Evolutionary conservation across 2,329 filamentous ascomycete genomes (phyloP).

Genomic region (Epichloe elymi): DNA sequence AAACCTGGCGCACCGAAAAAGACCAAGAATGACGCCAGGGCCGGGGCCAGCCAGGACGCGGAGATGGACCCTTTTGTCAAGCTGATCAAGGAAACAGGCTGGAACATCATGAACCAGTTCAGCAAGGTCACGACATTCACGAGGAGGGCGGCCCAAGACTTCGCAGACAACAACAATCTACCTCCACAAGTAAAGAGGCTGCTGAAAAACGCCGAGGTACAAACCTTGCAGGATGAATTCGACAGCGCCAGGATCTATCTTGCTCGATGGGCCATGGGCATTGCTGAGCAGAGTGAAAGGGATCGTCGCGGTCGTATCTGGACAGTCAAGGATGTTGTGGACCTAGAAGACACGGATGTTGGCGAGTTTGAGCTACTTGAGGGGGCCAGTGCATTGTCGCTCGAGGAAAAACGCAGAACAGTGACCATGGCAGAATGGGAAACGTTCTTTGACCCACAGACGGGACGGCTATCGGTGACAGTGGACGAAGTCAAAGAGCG

Average conservation of each 20-base stretch:
- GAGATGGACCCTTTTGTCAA: conserved; percentile 87
- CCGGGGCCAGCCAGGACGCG: conserved; percentile 41
- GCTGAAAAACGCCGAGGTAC: conserved; percentile 83
- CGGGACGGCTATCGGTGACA: conserved; percentile 65
- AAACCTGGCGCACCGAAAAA: conserved; percentile 34
- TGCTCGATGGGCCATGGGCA: conserved; percentile 96
- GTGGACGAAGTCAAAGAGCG: conserved; percentile 90
- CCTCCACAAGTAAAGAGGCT: conserved; percentile 84
- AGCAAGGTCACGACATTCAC: conserved; percentile 97
- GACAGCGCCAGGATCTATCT: conserved; percentile 92
- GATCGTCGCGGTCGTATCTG: conserved; percentile 80
- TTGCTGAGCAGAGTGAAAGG: conserved; percentile 88
- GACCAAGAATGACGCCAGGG: conserved; percentile 19
- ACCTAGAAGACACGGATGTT: conserved; percentile 87
- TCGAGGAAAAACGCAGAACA: conserved; percentile 64
- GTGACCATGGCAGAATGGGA: conserved; percentile 82
- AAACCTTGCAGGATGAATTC: conserved; percentile 91
- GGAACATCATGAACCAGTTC: conserved; percentile 93
- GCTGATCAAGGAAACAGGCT: conserved; percentile 85
- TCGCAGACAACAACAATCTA: conserved; percentile 80
- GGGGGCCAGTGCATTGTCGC: conserved; percentile 56
- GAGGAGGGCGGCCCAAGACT: conserved; percentile 76
- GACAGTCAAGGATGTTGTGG: conserved; percentile 84
- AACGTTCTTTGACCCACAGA: conserved; percentile 67
- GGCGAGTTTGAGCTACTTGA: conserved; percentile 94